Evolutionary conservation across 2,329 filamentous ascomycete genomes (phyloP), one percentile per base, ranked within the genome.

Genomic region (Dothideomycetes sp.): DNA sequence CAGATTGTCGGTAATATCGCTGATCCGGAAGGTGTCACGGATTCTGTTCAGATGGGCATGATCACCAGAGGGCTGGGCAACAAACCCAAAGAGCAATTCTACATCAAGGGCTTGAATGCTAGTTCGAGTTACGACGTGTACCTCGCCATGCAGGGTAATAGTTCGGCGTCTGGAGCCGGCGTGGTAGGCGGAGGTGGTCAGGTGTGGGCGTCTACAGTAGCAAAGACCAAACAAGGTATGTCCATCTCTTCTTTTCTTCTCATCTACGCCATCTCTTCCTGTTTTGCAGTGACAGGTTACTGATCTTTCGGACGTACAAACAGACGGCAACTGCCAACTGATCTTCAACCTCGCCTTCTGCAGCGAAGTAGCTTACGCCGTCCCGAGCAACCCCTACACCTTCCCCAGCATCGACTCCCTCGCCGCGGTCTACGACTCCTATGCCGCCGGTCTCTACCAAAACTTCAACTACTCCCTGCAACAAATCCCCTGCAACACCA

Each of bases 321-420:
- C 37, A 77, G 84, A 83, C 43, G 74, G 77, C 44, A 94, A 88
- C 53, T 98, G 91, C 59, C 81, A 81, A 44, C 72, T 98, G 31
- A 71, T 96, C 34, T 88, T 80, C 58, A 80, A 93, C 54, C 75
- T 98, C n/a, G 69, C 78, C 0, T 93, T 96, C 59, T 98, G 91
- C 64, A 74, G 81, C 49, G 77, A 89, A 51, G 82, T 89, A 35
- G 85, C 89, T 37, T 95, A 95, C 56, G 83, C 89, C 5, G 91
- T 95, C 0, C 91, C 91, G 1, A 79, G 82, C 31, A 94, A 94
- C 52, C 70, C 76, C 2, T 62, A 66, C 27, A 75, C 67, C 34
- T 79, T 77, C 48, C 67, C 73, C 38, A 77, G 77, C 50, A 64
- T 70, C 36, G 66, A 72, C 1, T 64, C 68, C 14, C 72, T 98